A percentile compares a stretch with the other conserved stretches of the same genome.
Evolutionary conservation across 768 basidiomycete species (phyloP).

Genomic region (Russula lepida): DNA sequence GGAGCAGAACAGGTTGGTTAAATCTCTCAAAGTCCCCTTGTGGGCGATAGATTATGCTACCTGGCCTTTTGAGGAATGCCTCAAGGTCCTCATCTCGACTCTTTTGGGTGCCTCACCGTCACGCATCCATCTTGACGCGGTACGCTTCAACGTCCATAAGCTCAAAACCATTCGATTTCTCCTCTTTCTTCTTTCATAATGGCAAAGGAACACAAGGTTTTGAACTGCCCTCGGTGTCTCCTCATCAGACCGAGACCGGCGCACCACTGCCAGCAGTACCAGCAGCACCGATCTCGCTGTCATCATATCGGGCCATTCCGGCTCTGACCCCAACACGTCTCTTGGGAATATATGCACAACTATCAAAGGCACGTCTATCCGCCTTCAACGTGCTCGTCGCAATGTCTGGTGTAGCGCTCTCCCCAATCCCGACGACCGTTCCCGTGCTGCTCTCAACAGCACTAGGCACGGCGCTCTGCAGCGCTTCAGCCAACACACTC

Average conservation of each 20-base stretch:
- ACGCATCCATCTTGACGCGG: slow-evolving; percentile 13
- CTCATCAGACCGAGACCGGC: background rate
- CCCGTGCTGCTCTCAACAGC: slow-evolving; percentile 83
- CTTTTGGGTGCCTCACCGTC: background rate
- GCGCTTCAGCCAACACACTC: slow-evolving; percentile 87
- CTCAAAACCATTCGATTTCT: slow-evolving; percentile 9
- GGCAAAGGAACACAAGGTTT: background rate
- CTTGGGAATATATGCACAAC: slow-evolving; percentile 62
- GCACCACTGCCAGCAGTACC: background rate
- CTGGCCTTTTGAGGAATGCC: background rate
- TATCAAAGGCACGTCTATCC: slow-evolving; percentile 80
- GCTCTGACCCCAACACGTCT: slow-evolving; percentile 44
- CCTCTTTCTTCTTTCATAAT: slow-evolving; percentile 15
- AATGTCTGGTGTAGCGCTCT: slow-evolving; percentile 88
- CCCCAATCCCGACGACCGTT: slow-evolving; percentile 75
- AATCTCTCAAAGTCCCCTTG: background rate
- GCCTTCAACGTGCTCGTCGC: slow-evolving; percentile 80
- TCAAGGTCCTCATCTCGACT: slow-evolving; percentile 1
- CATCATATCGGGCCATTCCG: slow-evolving; percentile 23
- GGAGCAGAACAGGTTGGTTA: background rate
- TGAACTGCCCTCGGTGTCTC: background rate
- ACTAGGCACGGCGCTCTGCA: slow-evolving; percentile 81
- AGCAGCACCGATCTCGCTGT: slow-evolving; percentile 12
- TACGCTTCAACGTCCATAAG: background rate
- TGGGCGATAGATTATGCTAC: slow-evolving; percentile 6